Evolutionary conservation across 2,329 filamentous ascomycete species (phyloP), one percentile per base, ranked within the genome.

Genomic region (Fusarium fracticaudum): DNA sequence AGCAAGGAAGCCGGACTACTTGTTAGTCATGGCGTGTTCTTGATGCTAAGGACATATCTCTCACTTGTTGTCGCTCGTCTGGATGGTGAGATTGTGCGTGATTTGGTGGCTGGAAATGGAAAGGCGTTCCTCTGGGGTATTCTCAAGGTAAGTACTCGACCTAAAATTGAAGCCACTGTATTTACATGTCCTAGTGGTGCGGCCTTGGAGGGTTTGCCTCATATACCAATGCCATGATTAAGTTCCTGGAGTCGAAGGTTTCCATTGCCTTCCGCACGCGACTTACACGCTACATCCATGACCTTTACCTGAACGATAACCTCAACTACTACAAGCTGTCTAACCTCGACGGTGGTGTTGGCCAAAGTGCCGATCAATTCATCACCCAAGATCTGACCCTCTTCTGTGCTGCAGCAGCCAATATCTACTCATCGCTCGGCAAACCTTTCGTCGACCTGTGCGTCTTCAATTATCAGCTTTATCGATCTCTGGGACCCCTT

Each of bases 201-300:
- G 95, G 96, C 7, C 92, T 99, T 41, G 96, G 96, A 47, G 94
- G 93, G 6, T 91, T 98, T 73, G 96, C 95, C 14, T 97, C 96
- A 1, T 99, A 99, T 80, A 98, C 96, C 58, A 99, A 99, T 82
- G 95, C 96, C 62, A 98, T 97, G 93, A 99, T 99, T 87, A 98
- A 98, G 83, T 99, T 94, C 84, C 88, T 99, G 72, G 96, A 99
- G 83, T 96, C 94, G 58, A 99, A 99, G 85, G 95, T 99, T 61
- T 98, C 96, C 12, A 99, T 99, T 75, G 96, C 97, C 40, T 99
- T 99, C 88, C 92, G 96, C 47, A 99, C 96, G 9, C 91, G 96
- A 17, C 87, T 99, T 20, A 99, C 96, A 5, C 88, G 96, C 76
- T 99, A 99, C 81, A 98, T 99, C 61, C 96, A 99, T 83, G 96